Evolutionary conservation across 2,329 filamentous ascomycete genomes (phyloP).

Genomic region (Proliferodiscus dingleyae): DNA sequence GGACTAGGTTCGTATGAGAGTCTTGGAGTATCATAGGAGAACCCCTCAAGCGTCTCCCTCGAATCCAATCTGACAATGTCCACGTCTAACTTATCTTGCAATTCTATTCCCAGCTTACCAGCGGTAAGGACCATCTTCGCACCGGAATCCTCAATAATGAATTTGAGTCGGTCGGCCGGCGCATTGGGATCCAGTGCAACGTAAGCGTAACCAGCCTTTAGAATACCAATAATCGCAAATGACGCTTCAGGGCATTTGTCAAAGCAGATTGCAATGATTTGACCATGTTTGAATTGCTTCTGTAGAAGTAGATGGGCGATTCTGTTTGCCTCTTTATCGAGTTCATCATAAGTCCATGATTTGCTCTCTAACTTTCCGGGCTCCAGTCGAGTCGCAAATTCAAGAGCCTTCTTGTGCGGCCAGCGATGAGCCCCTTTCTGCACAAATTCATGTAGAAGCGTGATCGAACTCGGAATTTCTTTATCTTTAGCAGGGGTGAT

Average conservation of each 20-base stretch:
- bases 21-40: conserved; percentile 21
- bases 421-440: conserved; percentile 52
- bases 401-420: conserved; percentile 63
- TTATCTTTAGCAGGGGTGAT: conserved; percentile 57
- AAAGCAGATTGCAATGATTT: conserved; percentile 37
- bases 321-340: conserved; percentile 66
- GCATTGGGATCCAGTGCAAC: conserved; percentile 37
- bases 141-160: conserved; percentile 54
- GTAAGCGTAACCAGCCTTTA: conserved; percentile 35
- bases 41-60: conserved; percentile 18
- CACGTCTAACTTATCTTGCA: conserved; percentile 28
- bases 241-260: conserved; percentile 35
- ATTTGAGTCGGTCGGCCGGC: conserved; percentile 30
- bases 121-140: conserved; percentile 60
- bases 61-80: conserved; percentile 24
- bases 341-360: conserved; percentile 69
- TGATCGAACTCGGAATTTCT: conserved; percentile 49
- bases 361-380: conserved; percentile 41
- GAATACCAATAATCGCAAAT: conserved; percentile 33
- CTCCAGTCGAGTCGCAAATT: conserved; percentile 62
- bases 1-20: conserved; percentile 20
- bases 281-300: conserved; percentile 47
- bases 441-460: conserved; percentile 72
- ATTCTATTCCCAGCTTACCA: conserved; percentile 36
- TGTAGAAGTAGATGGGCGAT: conserved; percentile 61